phyloP scores from a whole-genome alignment of 441 rosid genomes.

The Gossypium armourianum region DNA sequence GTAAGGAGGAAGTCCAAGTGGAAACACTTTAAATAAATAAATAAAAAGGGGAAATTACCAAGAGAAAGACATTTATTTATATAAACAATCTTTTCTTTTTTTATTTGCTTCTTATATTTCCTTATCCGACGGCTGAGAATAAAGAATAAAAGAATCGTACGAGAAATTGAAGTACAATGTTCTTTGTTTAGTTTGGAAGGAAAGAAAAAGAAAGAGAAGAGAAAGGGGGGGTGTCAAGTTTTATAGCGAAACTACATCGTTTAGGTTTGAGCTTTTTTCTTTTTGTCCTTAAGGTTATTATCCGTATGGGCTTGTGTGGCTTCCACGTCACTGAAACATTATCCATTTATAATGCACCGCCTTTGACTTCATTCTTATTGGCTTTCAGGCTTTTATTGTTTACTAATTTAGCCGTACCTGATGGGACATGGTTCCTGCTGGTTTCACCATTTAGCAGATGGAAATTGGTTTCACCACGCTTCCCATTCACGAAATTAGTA shows the following conservation, averaged over 20 bases:
- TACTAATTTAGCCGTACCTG: not conserved
- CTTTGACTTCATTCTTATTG: too few species aligned
- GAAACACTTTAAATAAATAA: not conserved
- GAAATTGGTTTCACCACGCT: not conserved
- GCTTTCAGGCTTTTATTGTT: too few species aligned
- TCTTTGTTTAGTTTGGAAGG: not conserved
- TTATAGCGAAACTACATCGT: not conserved
- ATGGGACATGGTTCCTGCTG: not conserved
- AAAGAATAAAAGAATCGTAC: not conserved
- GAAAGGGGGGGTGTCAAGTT: not conserved
- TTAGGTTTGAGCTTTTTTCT: not conserved
- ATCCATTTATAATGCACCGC: not conserved
- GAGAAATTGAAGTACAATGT: not conserved
- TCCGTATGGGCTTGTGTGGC: slow-evolving; percentile 10
- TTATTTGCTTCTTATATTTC: not conserved
- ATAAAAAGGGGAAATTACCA: not conserved
- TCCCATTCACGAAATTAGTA: not conserved
- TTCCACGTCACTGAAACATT: slow-evolving; percentile 12
- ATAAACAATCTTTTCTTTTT: not conserved
- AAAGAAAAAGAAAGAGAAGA: not conserved
- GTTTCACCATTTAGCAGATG: not conserved
- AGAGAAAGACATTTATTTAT: not conserved
- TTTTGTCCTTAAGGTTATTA: not conserved
- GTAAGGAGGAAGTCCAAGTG: not conserved
- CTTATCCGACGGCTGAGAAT: not conserved